phyloP scores from a whole-genome alignment of 306 rosid genomes.

The Nissolia schottii region DNA sequence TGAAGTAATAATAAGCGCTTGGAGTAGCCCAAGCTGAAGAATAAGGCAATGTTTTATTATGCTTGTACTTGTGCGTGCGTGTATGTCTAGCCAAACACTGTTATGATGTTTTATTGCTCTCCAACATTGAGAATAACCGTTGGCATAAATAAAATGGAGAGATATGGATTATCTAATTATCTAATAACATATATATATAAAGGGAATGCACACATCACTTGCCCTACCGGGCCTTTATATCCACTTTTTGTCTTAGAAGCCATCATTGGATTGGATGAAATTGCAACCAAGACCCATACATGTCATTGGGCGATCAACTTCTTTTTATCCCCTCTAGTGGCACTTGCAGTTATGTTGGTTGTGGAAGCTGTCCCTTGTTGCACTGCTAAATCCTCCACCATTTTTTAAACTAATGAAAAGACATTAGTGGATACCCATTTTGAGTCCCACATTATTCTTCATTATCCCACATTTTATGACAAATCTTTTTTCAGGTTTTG shows the following conservation, averaged over 20 bases:
- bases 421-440: slow-evolving; percentile 44
- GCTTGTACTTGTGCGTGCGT: too few species aligned
- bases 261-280: slow-evolving; percentile 30
- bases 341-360: slow-evolving; percentile 24
- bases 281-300: slow-evolving; percentile 2
- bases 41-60: too few species aligned
- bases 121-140: too few species aligned
- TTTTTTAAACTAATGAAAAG: background rate
- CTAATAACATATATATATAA: too few species aligned
- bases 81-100: too few species aligned
- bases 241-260: slow-evolving; percentile 16
- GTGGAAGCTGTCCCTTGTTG: slow-evolving; percentile 27
- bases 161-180: too few species aligned
- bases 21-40: too few species aligned
- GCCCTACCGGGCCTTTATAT: slow-evolving; percentile 11
- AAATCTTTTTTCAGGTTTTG: slow-evolving; percentile 1
- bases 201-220: background rate
- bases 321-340: slow-evolving; percentile 14
- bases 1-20: background rate
- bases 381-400: slow-evolving; percentile 22
- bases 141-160: too few species aligned
- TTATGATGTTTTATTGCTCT: too few species aligned
- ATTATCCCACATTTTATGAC: slow-evolving; percentile 23
- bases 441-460: slow-evolving; percentile 16
- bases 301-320: background rate